Evolutionary conservation across 2,329 filamentous ascomycete species (phyloP), one percentile per base, ranked within the genome.

Genomic region (Cladosporium sp.): DNA sequence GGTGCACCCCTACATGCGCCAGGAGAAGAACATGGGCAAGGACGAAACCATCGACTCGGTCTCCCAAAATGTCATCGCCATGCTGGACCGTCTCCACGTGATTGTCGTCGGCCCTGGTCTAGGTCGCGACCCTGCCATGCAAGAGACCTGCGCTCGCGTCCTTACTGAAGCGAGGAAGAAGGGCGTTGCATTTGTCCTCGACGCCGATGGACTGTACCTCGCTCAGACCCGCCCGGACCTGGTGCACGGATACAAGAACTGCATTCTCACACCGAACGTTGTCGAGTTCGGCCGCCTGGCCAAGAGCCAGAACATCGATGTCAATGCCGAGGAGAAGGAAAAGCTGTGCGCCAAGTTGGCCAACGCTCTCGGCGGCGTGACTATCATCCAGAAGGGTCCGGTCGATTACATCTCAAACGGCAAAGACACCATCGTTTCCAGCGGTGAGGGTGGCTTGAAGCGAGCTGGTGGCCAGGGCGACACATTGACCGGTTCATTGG

Each of bases 1-100:
- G 94, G 95, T 99, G 12, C 95, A 98, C 78, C 95, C 95, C 0
- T 87, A 97, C 71, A 94, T 99, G 88, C 91, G 92, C 34, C 92
- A 95, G 79, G 87, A 88, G 55, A 84, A 86, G 71, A 84, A 87
- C 71, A 80, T 86, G 63, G 77, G 80, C 28, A 78, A 82, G 59
- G 79, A 83, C 63, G 86, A 90, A 65, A 82, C 82, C 14, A 84
- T 87, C 71, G 84, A 90, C 1, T 83, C 82, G 64, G 84, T 97
- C 58, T 87, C 91, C 10, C 79, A 85, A 28, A 81, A 86, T 62
- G 90, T 98, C 70, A 86, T 93, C 68, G 87, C 85, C 67, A 91
- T 98, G 87, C 86, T 99, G 2, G 85, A 90, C 7, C 90, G 95
- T 1, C 85, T 99, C 4, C 94, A 99, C 77, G 93, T 95, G 44